Percentiles rank a stretch among this genome's conserved stretches.
Conservation (phyloP, 225 moss, liverwort and hornwort species). For the Pseudoscleropodium purum region DNA sequence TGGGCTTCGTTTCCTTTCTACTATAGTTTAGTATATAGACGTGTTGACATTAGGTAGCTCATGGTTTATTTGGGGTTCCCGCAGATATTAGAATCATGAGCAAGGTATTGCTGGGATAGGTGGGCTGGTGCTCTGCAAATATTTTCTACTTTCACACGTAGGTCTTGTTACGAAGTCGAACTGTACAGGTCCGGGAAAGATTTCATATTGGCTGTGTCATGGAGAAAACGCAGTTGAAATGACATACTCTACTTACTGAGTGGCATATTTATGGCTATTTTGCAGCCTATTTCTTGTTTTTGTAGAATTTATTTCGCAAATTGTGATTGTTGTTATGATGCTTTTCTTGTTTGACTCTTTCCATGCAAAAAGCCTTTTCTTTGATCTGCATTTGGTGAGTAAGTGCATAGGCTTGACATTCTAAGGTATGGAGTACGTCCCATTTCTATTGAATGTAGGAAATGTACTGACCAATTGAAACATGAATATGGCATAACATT, state of each 20-base stretch:
- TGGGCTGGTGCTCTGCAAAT: not conserved
- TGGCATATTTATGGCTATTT: not conserved
- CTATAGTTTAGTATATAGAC: not conserved
- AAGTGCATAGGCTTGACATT: not conserved
- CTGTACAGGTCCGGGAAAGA: constrained; percentile 12
- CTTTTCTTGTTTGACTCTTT: not conserved
- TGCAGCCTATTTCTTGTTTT: not conserved
- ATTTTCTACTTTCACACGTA: not conserved
- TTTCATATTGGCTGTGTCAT: not conserved
- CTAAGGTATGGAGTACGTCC: not conserved
- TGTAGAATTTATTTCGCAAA: not conserved
- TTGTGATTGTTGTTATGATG: not conserved
- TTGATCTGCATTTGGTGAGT: not conserved
- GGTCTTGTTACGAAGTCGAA: not conserved
- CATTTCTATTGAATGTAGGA: not conserved
- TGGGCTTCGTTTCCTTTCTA: not conserved
- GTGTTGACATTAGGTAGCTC: constrained; percentile 1
- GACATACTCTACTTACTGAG: not conserved
- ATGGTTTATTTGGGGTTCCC: not conserved
- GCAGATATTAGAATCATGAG: not conserved
- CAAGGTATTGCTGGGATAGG: not conserved
- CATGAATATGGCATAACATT: not conserved
- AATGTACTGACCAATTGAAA: not conserved
- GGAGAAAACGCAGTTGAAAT: not conserved
- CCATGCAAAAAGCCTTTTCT: not conserved